Conservation (phyloP, 257 asterid genomes). For the Lavandula angustifolia region DNA sequence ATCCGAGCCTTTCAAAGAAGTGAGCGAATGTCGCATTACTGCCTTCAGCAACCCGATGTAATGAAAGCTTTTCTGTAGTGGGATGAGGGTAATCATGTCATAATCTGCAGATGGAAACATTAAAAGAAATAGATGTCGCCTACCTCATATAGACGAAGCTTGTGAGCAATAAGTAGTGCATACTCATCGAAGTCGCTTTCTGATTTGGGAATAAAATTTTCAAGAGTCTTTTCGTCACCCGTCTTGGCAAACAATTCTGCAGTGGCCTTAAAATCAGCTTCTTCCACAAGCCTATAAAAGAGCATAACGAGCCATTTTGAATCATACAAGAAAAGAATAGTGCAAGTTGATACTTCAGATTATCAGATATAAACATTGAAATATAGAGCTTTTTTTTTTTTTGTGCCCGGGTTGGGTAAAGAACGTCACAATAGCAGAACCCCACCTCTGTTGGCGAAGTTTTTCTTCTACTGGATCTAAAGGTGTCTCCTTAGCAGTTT, state of each 20-base stretch:
- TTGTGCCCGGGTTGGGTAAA: no score
- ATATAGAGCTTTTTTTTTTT: no score
- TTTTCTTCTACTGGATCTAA: slow-evolving; percentile 85
- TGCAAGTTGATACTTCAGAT: not conserved
- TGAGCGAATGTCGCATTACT: slow-evolving; percentile 82
- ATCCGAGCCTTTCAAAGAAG: slow-evolving; percentile 82
- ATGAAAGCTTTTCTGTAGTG: slow-evolving; percentile 84
- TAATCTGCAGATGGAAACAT: slow-evolving; percentile 44
- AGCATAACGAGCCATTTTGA: slow-evolving; percentile 3
- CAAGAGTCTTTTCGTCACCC: slow-evolving; percentile 69
- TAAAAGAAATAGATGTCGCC: slow-evolving; percentile 18
- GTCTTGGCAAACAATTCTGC: slow-evolving; percentile 75
- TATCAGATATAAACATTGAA: no score
- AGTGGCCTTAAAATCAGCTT: slow-evolving; percentile 90
- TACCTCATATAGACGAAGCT: slow-evolving; percentile 85
- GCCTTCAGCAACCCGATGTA: slow-evolving; percentile 81
- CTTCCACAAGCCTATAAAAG: slow-evolving; percentile 83
- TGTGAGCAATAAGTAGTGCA: slow-evolving; percentile 79
- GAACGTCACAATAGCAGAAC: not conserved
- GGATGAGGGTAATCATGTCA: slow-evolving; percentile 27
- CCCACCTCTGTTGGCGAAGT: slow-evolving; percentile 87
- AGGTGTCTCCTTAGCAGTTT: slow-evolving; percentile 52
- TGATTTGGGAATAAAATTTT: slow-evolving; percentile 78
- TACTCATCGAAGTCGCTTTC: slow-evolving; percentile 84
- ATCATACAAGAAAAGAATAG: not conserved